These are phyloP conservation scores for Trichophyton mentagrophytes DNA, from an alignment of 2,329 filamentous ascomycete genomes.

Conservation along the genomic window DNA sequence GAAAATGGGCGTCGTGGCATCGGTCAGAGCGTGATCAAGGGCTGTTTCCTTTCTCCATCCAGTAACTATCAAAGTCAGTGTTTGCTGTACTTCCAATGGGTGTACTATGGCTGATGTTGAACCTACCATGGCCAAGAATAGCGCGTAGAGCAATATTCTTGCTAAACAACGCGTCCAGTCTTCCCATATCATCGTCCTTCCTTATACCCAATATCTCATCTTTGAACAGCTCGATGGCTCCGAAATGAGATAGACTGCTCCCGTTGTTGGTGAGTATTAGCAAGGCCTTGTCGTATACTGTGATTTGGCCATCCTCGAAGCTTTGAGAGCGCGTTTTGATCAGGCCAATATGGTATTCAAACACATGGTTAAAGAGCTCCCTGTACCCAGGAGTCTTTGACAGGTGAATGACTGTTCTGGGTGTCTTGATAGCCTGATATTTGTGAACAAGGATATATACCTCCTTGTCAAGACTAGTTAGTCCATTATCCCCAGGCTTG, in stretches of 20 bases:
- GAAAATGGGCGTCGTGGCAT: background rate
- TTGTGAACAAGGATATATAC: slow-evolving; percentile 17
- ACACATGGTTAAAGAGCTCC: slow-evolving; percentile 20
- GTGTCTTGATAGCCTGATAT: slow-evolving; percentile 18
- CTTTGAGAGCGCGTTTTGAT: slow-evolving; percentile 25
- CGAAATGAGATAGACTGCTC: slow-evolving; percentile 19
- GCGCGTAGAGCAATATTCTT: slow-evolving; percentile 20
- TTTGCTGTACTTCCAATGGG: background rate
- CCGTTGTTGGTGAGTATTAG: slow-evolving; percentile 24
- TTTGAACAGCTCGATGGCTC: slow-evolving; percentile 28
- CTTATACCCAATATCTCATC: slow-evolving; percentile 27
- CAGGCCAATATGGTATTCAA: slow-evolving; percentile 25
- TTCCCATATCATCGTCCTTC: slow-evolving; percentile 10
- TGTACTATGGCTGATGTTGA: background rate
- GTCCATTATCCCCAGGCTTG: background rate
- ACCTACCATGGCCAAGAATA: slow-evolving; percentile 17
- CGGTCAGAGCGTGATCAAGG: background rate
- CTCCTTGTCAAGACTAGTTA: background rate
- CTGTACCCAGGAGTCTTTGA: slow-evolving; percentile 17
- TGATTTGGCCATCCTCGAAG: slow-evolving; percentile 27
- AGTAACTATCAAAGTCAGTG: background rate
- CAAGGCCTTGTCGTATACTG: slow-evolving; percentile 30
- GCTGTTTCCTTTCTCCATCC: background rate
- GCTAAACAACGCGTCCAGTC: slow-evolving; percentile 18
- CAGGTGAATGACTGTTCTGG: slow-evolving; percentile 22